A percentile compares a stretch with the other conserved stretches of the same genome.
phyloP scores from a whole-genome alignment of 78 protist genomes.

The Speleostelium caveatum region DNA sequence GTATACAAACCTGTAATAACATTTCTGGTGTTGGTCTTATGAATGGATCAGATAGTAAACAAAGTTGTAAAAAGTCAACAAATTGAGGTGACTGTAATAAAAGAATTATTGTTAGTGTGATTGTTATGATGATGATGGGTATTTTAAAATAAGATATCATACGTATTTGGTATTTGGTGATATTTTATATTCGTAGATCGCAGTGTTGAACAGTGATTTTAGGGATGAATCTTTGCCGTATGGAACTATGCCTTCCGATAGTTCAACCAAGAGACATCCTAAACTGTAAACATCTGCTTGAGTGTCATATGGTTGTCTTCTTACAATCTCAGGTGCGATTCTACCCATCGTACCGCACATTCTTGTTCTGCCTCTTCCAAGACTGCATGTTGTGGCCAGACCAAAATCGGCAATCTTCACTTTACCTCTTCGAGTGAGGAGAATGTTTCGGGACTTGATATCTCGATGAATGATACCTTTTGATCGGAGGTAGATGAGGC shows the following conservation, averaged over 20 bases:
- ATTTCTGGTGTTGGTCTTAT: constrained; percentile 69
- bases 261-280: constrained; percentile 64
- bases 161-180: constrained; percentile 9
- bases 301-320: constrained; percentile 63
- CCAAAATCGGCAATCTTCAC: constrained; percentile 76
- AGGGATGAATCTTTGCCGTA: constrained; percentile 71
- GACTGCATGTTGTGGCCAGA: constrained; percentile 42
- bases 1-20: no score
- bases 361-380: constrained; percentile 67
- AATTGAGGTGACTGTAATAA: constrained; percentile 29
- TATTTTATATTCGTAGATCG: constrained; percentile 27
- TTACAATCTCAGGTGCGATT: constrained; percentile 64
- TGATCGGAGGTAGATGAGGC: constrained; percentile 33
- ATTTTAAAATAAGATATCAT: no score
- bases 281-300: constrained; percentile 68
- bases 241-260: constrained; percentile 56
- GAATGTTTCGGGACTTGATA: constrained; percentile 90
- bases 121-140: no score
- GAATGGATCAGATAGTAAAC: constrained; percentile 55
- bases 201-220: constrained; percentile 63
- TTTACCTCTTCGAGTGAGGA: constrained; percentile 67
- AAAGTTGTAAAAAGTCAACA: constrained; percentile 60
- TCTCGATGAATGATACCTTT: constrained; percentile 82
- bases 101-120: no score
- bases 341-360: constrained; percentile 81